These are phyloP conservation scores for Aspergillus carbonarius DNA, from an alignment of 2,329 filamentous ascomycete genomes.

Conservation along the genomic window DNA sequence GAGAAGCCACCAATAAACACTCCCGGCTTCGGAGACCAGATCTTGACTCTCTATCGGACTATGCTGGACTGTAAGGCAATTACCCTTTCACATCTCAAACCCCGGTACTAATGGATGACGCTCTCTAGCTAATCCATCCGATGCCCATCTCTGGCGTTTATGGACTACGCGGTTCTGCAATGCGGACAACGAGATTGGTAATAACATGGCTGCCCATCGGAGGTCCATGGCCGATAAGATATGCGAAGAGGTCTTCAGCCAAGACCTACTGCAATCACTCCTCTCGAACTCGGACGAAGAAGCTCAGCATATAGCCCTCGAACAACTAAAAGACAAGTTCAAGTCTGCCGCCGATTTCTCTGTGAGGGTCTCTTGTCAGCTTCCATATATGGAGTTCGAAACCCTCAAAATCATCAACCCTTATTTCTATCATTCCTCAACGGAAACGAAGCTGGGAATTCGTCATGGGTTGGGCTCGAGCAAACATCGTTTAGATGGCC, in stretches of 20 bases:
- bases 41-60: background rate
- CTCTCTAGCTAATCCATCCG: background rate
- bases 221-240: background rate
- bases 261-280: background rate
- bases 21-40: background rate
- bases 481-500: background rate
- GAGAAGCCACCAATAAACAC: background rate
- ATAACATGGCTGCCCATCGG: background rate
- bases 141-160: background rate
- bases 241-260: background rate
- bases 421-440: background rate
- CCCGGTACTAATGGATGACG: background rate
- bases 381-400: background rate
- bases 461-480: background rate
- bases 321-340: background rate
- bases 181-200: background rate
- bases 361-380: background rate
- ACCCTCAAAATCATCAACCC: background rate
- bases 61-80: background rate
- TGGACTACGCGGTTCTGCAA: background rate
- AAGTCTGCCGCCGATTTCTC: background rate
- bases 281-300: background rate
- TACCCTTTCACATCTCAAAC: background rate
- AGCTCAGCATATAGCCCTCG: background rate
- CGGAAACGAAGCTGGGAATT: background rate